phyloP scores from a whole-genome alignment of 257 asterid genomes.

The Leptodermis oblonga region DNA sequence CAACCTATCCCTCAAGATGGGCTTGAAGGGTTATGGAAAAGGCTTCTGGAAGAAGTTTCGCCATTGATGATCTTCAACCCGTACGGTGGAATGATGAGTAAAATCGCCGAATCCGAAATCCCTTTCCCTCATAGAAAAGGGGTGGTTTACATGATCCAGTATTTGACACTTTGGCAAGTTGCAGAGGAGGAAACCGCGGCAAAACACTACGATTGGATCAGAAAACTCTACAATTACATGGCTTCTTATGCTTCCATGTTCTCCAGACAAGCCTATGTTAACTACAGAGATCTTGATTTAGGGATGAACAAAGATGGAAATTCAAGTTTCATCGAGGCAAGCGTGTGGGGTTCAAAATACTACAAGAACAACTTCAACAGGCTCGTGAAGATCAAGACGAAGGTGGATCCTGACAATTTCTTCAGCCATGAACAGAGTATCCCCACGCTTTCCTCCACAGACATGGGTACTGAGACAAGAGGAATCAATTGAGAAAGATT shows the following conservation, averaged over 20 bases:
- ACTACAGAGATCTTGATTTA: slow-evolving; percentile 66
- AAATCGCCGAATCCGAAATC: slow-evolving; percentile 44
- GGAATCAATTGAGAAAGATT: slow-evolving; percentile 22
- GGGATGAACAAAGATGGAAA: slow-evolving; percentile 41
- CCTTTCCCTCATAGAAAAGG: slow-evolving; percentile 70
- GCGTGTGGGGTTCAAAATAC: slow-evolving; percentile 56
- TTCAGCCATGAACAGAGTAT: slow-evolving; percentile 74
- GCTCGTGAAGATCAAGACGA: slow-evolving; percentile 47
- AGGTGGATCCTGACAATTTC: slow-evolving; percentile 61
- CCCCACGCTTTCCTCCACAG: slow-evolving; percentile 38
- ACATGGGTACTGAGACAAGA: slow-evolving; percentile 13
- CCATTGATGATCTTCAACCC: slow-evolving; percentile 55
- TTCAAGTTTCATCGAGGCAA: slow-evolving; percentile 36
- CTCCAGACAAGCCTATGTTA: slow-evolving; percentile 65
- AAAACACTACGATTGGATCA: slow-evolving; percentile 54
- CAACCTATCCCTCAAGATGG: slow-evolving; percentile 51
- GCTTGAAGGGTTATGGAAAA: slow-evolving; percentile 62
- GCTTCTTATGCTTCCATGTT: slow-evolving; percentile 53
- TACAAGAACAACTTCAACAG: slow-evolving; percentile 50
- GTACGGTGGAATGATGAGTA: slow-evolving; percentile 63
- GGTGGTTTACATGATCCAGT: slow-evolving; percentile 43
- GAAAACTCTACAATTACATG: slow-evolving; percentile 54
- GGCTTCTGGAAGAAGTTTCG: slow-evolving; percentile 46
- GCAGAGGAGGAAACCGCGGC: slow-evolving; percentile 31
- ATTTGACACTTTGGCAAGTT: slow-evolving; percentile 42